Percentiles rank a stretch among this genome's conserved stretches.
Conservation (phyloP, 257 asterid species). For the Nicotiana obtusifolia region DNA sequence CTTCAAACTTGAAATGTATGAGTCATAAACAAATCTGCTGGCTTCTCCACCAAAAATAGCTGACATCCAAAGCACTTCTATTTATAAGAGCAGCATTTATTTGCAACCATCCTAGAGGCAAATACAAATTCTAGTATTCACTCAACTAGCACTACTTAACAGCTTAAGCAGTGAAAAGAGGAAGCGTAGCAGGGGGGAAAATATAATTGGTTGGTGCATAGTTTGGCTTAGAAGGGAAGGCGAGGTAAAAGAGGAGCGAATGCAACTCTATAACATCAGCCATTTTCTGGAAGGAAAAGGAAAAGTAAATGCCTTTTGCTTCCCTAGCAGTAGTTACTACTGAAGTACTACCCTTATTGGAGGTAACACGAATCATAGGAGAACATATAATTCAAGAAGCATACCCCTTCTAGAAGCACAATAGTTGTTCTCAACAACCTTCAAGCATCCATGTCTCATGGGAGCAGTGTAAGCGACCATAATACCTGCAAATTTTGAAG, state of each 20-base stretch:
- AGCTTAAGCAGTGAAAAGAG: neutral
- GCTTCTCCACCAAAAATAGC: neutral
- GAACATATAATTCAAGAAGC: slow-evolving; percentile 9
- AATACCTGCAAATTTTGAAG: slow-evolving; percentile 50
- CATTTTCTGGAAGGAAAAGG: neutral
- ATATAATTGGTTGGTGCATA: neutral
- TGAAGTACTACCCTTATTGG: neutral
- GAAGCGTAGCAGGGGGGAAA: neutral
- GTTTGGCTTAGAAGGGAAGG: neutral
- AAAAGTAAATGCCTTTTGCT: neutral
- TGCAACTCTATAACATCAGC: neutral
- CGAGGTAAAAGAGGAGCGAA: neutral
- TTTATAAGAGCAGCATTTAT: neutral
- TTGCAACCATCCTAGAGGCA: neutral
- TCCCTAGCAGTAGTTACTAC: neutral
- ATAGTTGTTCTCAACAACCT: slow-evolving; percentile 81
- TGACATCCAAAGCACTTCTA: neutral
- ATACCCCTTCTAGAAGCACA: slow-evolving; percentile 94
- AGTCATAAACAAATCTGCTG: neutral
- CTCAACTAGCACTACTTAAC: neutral
- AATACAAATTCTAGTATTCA: neutral
- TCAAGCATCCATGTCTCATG: slow-evolving; percentile 81
- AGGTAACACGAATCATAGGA: slow-evolving; percentile 11
- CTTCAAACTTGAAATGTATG: neutral
- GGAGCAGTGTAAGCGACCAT: slow-evolving; percentile 70